These are phyloP conservation scores for Aspergillaceae sp. DNA, from an alignment of 2,329 filamentous ascomycete genomes.

Conservation along the genomic window DNA sequence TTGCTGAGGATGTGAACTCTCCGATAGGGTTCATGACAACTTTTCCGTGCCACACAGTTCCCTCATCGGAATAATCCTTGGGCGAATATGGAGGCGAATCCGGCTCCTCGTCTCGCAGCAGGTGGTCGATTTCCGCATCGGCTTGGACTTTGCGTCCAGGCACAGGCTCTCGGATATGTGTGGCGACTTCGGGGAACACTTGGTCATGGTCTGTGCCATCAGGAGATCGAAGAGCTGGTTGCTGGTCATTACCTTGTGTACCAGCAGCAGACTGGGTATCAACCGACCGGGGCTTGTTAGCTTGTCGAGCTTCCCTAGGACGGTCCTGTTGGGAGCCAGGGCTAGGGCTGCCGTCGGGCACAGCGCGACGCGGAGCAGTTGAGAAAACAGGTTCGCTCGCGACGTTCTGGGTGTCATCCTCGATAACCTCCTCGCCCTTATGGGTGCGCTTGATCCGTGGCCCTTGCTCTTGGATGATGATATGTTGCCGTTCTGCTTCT, in stretches of 20 bases:
- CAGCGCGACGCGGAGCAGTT: constrained; percentile 34
- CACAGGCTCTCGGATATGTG: constrained; percentile 29
- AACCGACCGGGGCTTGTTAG: constrained; percentile 21
- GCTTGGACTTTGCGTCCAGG: constrained; percentile 46
- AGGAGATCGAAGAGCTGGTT: constrained; percentile 75
- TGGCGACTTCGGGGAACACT: constrained; percentile 36
- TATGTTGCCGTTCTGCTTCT: constrained; percentile 57
- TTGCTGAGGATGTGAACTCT: constrained; percentile 66
- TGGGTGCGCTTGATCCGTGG: constrained; percentile 81
- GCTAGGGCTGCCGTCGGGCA: constrained; percentile 23
- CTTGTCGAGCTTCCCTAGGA: constrained; percentile 9
- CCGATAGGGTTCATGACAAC: constrained; percentile 70
- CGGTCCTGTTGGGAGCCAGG: constrained; percentile 15
- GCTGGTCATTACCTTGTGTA: constrained; percentile 59
- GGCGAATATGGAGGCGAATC: constrained; percentile 79
- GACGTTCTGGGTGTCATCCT: constrained; percentile 54
- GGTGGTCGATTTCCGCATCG: constrained; percentile 81
- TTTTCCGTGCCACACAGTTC: constrained; percentile 69
- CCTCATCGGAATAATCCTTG: constrained; percentile 61
- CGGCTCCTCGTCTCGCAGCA: constrained; percentile 71
- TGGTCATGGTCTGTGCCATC: constrained; percentile 38
- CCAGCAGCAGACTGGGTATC: constrained; percentile 41
- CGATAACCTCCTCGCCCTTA: constrained; percentile 87
- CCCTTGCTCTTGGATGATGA: constrained; percentile 65
- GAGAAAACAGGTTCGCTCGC: constrained; percentile 41